phyloP scores from a whole-genome alignment of 2,329 filamentous ascomycete genomes.

The Talaromyces sp. region DNA sequence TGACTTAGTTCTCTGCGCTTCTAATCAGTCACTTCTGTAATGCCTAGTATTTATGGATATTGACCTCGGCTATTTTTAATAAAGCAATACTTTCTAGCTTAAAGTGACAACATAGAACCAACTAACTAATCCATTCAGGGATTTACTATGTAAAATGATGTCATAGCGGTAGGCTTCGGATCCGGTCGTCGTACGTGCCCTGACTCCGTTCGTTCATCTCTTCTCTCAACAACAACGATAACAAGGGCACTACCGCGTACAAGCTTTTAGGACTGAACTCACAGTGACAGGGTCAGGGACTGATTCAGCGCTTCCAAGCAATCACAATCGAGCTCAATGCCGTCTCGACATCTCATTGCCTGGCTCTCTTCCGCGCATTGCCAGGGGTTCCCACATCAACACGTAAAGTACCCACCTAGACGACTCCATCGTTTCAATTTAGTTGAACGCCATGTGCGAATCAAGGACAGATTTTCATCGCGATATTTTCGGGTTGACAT shows the following conservation, averaged over 20 bases:
- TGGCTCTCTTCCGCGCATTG: background rate
- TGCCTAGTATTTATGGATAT: too few species aligned
- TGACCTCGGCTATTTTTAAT: background rate
- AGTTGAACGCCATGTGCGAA: background rate
- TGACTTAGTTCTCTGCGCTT: background rate
- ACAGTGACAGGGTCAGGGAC: background rate
- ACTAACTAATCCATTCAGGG: too few species aligned
- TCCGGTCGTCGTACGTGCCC: background rate
- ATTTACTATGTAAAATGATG: too few species aligned
- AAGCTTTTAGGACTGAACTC: background rate
- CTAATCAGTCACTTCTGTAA: background rate
- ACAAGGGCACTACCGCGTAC: background rate
- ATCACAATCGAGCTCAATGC: background rate
- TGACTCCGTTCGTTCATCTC: too few species aligned
- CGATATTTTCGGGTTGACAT: background rate
- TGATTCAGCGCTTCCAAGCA: background rate
- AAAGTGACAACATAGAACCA: too few species aligned
- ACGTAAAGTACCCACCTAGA: slow-evolving; percentile 8
- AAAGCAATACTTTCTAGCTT: background rate
- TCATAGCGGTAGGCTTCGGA: background rate
- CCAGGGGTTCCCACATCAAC: slow-evolving; percentile 5
- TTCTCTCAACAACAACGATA: too few species aligned
- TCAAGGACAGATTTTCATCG: background rate
- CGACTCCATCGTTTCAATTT: background rate
- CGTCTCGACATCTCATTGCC: background rate